phyloP scores from a whole-genome alignment of 108 stramenopile species.

The Phaeodactylum tricornutum region DNA sequence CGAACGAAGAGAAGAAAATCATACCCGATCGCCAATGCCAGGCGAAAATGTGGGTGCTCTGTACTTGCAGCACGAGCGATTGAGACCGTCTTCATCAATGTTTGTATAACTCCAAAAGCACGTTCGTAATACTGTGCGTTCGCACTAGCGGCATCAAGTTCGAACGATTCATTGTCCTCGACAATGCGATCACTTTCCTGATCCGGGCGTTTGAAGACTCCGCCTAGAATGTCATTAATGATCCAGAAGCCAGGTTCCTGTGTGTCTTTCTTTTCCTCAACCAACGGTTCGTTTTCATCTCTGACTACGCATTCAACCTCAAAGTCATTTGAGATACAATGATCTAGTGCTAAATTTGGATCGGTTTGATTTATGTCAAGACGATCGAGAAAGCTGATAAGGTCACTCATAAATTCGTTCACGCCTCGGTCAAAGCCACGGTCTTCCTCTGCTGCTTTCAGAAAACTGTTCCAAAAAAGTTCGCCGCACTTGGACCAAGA shows the following conservation, averaged over 20 bases:
- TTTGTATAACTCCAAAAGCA: constrained; percentile 28
- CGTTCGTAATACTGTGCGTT: constrained; percentile 18
- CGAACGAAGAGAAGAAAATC: constrained; percentile 60
- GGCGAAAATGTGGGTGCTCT: constrained; percentile 53
- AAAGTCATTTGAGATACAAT: constrained; percentile 1
- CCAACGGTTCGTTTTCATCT: background rate
- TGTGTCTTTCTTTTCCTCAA: background rate
- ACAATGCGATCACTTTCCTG: too few species aligned
- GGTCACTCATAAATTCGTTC: constrained; percentile 48
- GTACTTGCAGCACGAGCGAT: constrained; percentile 53
- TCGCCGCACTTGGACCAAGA: constrained; percentile 51
- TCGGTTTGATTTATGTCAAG: constrained; percentile 13
- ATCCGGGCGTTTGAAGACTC: constrained; percentile 10
- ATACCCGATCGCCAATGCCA: constrained; percentile 56
- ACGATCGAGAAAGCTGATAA: constrained; percentile 43
- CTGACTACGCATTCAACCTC: constrained; percentile 1
- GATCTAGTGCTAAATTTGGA: background rate
- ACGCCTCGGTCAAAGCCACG: constrained; percentile 71
- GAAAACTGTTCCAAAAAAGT: constrained; percentile 59
- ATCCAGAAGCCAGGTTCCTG: constrained; percentile 33
- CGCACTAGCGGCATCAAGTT: background rate
- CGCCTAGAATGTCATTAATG: constrained; percentile 43
- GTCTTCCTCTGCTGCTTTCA: constrained; percentile 69
- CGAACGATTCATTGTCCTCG: background rate
- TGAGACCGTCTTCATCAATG: constrained; percentile 49